Percentiles rank a stretch among this genome's conserved stretches.
Evolutionary conservation across 208 protist species (phyloP).

Genomic region (Balamuthia mandrillaris): DNA sequence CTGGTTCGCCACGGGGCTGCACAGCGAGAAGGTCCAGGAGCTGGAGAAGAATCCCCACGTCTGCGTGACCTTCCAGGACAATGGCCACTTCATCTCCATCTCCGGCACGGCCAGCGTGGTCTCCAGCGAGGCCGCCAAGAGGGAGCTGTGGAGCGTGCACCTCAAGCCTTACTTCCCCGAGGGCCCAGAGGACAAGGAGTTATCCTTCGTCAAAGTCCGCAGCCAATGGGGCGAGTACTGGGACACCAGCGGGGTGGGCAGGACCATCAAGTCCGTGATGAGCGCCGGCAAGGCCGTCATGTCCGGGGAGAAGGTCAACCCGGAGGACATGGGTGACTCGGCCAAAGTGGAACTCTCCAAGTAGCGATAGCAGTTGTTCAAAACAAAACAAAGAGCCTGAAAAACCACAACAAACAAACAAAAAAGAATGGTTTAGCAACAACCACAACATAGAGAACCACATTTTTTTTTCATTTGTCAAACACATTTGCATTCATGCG

Average conservation of each 20-base stretch:
- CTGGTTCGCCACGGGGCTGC: constrained; percentile 7
- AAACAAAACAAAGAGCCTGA: too few relatives aligned
- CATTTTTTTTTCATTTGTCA: too few relatives aligned
- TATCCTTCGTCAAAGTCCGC: not conserved
- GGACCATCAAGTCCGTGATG: not conserved
- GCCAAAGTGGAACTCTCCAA: too few relatives aligned
- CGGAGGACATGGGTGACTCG: too few relatives aligned
- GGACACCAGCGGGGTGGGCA: not conserved
- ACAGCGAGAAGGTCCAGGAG: not conserved
- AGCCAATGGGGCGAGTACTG: constrained; percentile 24
- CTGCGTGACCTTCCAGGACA: constrained; percentile 17
- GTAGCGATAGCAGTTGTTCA: too few relatives aligned
- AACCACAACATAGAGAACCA: too few relatives aligned
- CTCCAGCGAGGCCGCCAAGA: not conserved
- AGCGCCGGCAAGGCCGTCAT: constrained; percentile 8
- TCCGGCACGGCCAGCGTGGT: not conserved
- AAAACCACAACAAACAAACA: too few relatives aligned
- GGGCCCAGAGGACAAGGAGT: constrained; percentile 17
- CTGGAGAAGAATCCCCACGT: constrained; percentile 7
- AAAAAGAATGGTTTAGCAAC: too few relatives aligned
- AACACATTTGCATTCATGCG: too few relatives aligned
- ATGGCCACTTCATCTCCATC: not conserved
- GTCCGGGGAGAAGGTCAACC: too few relatives aligned
- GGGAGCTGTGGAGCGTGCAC: not conserved
- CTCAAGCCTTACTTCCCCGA: not conserved